Evolutionary conservation across 495 filamentous ascomycete species (phyloP).

Genomic region (Poronia punctata): DNA sequence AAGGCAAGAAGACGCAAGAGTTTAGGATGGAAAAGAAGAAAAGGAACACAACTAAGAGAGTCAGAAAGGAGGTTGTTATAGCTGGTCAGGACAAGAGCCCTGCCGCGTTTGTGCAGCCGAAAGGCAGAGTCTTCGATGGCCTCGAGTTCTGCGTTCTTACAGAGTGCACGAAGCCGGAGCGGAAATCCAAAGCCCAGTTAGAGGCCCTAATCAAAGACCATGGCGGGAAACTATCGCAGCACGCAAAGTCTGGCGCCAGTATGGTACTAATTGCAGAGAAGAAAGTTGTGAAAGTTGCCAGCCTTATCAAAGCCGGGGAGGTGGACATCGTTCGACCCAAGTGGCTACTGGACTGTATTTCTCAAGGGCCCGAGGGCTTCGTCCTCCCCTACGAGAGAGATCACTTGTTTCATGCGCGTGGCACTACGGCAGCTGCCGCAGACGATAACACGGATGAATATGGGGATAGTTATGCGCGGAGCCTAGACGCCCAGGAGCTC

Average conservation of each 20-base stretch:
- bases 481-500: constrained; percentile 61
- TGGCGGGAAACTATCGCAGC: constrained; percentile 78
- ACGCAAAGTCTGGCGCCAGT: constrained; percentile 49
- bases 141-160: constrained; percentile 65
- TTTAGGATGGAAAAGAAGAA: constrained; percentile 76
- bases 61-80: constrained; percentile 64
- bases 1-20: constrained; percentile 62
- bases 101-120: constrained; percentile 43
- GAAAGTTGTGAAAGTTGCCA: constrained; percentile 79
- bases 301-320: constrained; percentile 61
- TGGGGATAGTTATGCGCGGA: constrained; percentile 76
- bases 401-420: constrained; percentile 42
- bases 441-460: constrained; percentile 60
- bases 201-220: constrained; percentile 82
- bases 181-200: constrained; percentile 72
- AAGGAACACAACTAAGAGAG: constrained; percentile 53
- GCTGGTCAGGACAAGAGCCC: constrained; percentile 54
- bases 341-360: constrained; percentile 81
- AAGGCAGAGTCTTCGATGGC: constrained; percentile 56
- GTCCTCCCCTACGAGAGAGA: constrained; percentile 65
- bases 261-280: constrained; percentile 76
- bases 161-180: constrained; percentile 39
- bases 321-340: constrained; percentile 66
- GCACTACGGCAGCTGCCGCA: constrained; percentile 21
- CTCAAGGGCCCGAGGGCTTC: constrained; percentile 51